Evolutionary conservation across 768 basidiomycete species (phyloP), one percentile per base, ranked within the genome.

Genomic region (Glaciozyma martinii): DNA sequence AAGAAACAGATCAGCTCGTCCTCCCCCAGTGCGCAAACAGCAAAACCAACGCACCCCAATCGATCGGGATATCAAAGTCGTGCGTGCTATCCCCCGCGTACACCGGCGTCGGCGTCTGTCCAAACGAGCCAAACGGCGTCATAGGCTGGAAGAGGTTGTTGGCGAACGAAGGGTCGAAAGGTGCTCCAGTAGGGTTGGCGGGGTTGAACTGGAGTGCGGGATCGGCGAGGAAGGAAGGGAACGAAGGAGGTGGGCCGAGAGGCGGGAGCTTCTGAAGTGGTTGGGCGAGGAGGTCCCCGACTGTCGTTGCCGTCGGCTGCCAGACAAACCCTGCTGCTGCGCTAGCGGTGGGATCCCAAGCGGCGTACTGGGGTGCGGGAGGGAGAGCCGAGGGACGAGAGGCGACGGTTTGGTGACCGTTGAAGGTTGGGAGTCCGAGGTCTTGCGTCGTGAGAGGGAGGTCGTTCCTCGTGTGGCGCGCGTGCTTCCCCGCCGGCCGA

Each of bases 361-460:
- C 25, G 23, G n/a, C 13, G n/a, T 50, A 15, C 13, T 15, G 23
- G 29, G 53, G 25, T 18, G 16, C 53, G 29, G 27, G 15, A 27
- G 53, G 25, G 30, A 25, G 29, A 19, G 10, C 37, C 5, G 37
- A 10, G 8, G 53, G 30, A 15, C 15, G 53, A 7, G 29, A 29
- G 1, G 54, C 43, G 59, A 70, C 66, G 30, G 68, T 70, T 19
- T 60, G 46, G 3, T 63, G 46, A 5, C 65, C 65, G 46, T 61
- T 62, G 58, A 70, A 70, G 0, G 62, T 66, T 25, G 46, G n/a
- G 3, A 30, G 2, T 42, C 46, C 50, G 25, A 70, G 60, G 29
- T 70, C 68, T 19, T 37, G 21, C n/a, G 68, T 70, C 54, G 65
- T 64, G n/a, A 66, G 54, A 4, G 68, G 68, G 29, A 65, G 30